phyloP scores from a whole-genome alignment of 768 basidiomycete genomes.

The Leccinum incarnatum region DNA sequence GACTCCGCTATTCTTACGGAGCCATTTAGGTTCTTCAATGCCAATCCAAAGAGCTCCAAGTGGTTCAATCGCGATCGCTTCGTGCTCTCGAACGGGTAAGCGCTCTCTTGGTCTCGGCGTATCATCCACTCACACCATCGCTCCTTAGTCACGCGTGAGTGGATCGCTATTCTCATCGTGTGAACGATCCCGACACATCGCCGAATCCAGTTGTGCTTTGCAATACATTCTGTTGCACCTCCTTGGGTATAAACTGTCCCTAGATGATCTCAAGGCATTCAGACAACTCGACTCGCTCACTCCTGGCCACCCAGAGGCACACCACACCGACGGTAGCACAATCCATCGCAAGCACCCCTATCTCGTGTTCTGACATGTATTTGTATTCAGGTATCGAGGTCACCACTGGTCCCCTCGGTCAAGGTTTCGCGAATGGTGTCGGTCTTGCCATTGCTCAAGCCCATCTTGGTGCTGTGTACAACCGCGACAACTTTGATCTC shows the following conservation, averaged over 20 bases:
- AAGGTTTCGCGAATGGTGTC: slow-evolving; percentile 91
- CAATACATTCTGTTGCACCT: slow-evolving; percentile 93
- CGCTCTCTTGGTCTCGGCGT: neutral
- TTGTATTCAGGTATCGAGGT: slow-evolving; percentile 66
- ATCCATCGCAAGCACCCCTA: neutral
- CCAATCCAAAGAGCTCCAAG: slow-evolving; percentile 84
- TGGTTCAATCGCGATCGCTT: slow-evolving; percentile 98
- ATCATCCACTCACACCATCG: slow-evolving; percentile 11
- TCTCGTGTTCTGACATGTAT: slow-evolving; percentile 6
- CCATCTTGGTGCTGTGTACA: slow-evolving; percentile 86
- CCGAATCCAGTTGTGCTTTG: slow-evolving; percentile 70
- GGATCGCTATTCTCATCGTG: neutral
- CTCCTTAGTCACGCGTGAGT: slow-evolving; percentile 67
- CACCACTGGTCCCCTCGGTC: slow-evolving; percentile 94
- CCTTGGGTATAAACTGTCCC: slow-evolving; percentile 84
- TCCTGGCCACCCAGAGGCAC: slow-evolving; percentile 87
- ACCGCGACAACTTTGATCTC: slow-evolving; percentile 79
- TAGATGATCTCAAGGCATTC: slow-evolving; percentile 93
- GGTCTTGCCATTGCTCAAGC: slow-evolving; percentile 93
- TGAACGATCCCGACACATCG: slow-evolving; percentile 2
- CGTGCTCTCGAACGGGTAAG: slow-evolving; percentile 90
- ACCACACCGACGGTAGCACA: slow-evolving; percentile 58
- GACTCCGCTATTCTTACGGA: neutral
- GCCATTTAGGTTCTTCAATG: slow-evolving; percentile 68
- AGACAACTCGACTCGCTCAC: slow-evolving; percentile 88